Base-by-base conservation (phyloP, 2,329 filamentous ascomycete species). In the Lachnellula occidentalis region DNA sequence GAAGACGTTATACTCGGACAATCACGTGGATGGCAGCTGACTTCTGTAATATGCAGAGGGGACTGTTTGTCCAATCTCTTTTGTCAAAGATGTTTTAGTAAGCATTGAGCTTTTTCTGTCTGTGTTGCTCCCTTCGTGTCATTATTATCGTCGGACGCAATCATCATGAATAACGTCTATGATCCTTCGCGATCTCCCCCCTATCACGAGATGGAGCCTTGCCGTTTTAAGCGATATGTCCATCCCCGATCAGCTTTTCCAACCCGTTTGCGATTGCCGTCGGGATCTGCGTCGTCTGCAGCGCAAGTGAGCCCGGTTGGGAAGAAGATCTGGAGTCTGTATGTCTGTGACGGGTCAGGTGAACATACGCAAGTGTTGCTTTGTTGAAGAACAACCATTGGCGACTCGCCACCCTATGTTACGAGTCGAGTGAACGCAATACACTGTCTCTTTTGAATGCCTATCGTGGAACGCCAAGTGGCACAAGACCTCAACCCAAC, bases 1-100 rank as follows among this genome's bases (percentile, higher is more conserved):
- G 34, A 19, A 22, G 15, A 17, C 15, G 22, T 21, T 41, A 48
- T 46, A 31, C 15, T 36, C 22, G 45, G 27, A 34, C 9, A 39
- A 43, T 59, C 55, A 59, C 56, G 61, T 60, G 59, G 7, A 54
- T 7, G 11, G 17, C 11, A 31, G 58, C 61, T 64, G 58, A 63
- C 51, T 52, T 49, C 17, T 36, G 41, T 45, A 43, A 49, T 37
- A 21, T 58, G 46, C 52, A 92, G 88, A 92, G 78, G 88, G 88
- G 59, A 92, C 88, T 48, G 84, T 92, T 60, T 91, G 87, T 71
- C 86, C 87, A 64, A 90, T 92, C 69, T 89, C 86, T 64, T 92
- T 92, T 72, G 88, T 92, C 72, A 89, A 89, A 74, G 86, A 91
- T 70, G 82, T 88, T 61, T 76, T 92, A 74, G 88, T 92, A 82